Evolutionary conservation across 1,139 yeast genomes (phyloP).

Genomic region (Trichomonascaceae sp.): DNA sequence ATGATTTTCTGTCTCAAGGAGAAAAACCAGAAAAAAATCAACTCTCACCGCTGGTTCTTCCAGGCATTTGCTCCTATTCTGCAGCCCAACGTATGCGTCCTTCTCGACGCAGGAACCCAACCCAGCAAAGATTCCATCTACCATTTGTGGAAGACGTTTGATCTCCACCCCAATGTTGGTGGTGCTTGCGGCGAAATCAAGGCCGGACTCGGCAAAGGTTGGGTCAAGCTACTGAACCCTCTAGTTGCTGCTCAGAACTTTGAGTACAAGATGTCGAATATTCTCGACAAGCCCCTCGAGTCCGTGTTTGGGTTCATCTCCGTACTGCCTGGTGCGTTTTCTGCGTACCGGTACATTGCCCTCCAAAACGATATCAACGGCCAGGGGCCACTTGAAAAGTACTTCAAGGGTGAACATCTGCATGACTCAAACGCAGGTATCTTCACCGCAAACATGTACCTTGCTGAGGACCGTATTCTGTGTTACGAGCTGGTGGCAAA

Average conservation of each 20-base stretch:
- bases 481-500: constrained; percentile 80
- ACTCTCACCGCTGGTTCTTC: constrained; percentile 77
- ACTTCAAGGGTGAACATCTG: constrained; percentile 66
- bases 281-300: constrained; percentile 74
- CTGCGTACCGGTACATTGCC: constrained; percentile 70
- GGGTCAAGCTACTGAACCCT: constrained; percentile 48
- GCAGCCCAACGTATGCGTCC: constrained; percentile 55
- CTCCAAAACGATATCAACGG: constrained; percentile 48
- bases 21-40: constrained; percentile 59
- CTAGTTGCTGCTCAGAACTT: constrained; percentile 76
- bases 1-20: constrained; percentile 68
- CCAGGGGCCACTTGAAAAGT: constrained; percentile 61
- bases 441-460: constrained; percentile 71
- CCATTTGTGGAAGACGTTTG: constrained; percentile 63
- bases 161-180: constrained; percentile 55
- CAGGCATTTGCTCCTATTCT: constrained; percentile 65
- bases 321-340: constrained; percentile 76
- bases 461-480: constrained; percentile 73
- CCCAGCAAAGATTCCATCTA: constrained; percentile 64
- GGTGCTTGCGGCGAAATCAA: constrained; percentile 84
- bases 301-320: constrained; percentile 72
- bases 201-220: constrained; percentile 49
- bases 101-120: constrained; percentile 70
- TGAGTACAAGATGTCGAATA: constrained; percentile 72
- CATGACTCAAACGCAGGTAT: constrained; percentile 48